These are phyloP conservation scores for Lipomyces sp. DNA, from an alignment of 805 yeast genomes.

Conservation along the genomic window DNA sequence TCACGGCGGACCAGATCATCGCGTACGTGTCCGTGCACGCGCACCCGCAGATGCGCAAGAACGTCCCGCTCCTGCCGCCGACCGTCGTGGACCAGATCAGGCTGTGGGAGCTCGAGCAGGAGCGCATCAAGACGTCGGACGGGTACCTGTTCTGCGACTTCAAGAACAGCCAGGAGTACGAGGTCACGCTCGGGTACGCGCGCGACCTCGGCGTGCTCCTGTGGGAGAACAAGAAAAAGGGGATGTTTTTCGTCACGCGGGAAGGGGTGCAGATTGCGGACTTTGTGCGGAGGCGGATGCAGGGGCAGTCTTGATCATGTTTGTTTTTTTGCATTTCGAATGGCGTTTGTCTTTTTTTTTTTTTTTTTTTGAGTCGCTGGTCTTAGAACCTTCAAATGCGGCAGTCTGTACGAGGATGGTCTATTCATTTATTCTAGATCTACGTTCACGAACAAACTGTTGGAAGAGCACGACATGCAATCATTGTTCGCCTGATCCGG, in stretches of 20 bases:
- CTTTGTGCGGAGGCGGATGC: slow-evolving; percentile 59
- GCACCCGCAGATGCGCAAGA: slow-evolving; percentile 82
- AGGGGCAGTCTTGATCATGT: not conserved
- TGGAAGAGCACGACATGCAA: too few relatives aligned
- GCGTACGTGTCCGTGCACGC: slow-evolving; percentile 88
- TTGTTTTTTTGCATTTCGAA: not conserved
- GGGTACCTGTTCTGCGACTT: slow-evolving; percentile 90
- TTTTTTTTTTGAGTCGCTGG: not conserved
- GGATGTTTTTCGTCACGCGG: slow-evolving; percentile 77
- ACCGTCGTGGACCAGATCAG: slow-evolving; percentile 95
- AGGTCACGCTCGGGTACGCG: slow-evolving; percentile 69
- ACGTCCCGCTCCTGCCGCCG: slow-evolving; percentile 73
- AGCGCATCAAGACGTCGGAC: slow-evolving; percentile 78
- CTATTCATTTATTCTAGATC: too few relatives aligned
- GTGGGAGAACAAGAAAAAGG: slow-evolving; percentile 74
- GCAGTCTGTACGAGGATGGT: too few relatives aligned
- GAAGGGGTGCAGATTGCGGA: slow-evolving; percentile 95
- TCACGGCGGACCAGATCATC: slow-evolving; percentile 91
- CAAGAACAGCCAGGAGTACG: slow-evolving; percentile 70
- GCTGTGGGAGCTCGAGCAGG: slow-evolving; percentile 94
- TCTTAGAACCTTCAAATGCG: not conserved
- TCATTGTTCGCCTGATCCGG: too few relatives aligned
- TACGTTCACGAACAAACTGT: too few relatives aligned
- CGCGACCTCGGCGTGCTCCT: slow-evolving; percentile 84
- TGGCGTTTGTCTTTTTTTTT: not conserved